Evolutionary conservation across 1,284 basidiomycete species (phyloP), one percentile per base, ranked within the genome.

Genomic region (Ganoderma leucocontextum): DNA sequence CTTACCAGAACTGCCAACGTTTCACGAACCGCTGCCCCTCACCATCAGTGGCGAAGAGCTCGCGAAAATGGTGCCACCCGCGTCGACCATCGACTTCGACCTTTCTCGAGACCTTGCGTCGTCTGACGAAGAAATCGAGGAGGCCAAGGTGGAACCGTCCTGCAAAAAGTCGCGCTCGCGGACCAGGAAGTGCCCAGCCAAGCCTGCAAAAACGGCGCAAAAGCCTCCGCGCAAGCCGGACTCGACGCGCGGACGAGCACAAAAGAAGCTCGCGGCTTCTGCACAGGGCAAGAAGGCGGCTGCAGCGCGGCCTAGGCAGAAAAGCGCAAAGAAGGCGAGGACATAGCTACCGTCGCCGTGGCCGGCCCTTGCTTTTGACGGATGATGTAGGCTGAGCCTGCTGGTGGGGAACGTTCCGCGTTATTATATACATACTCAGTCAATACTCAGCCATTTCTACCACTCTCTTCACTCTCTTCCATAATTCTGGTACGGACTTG

Each of bases 1-100:
- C 25, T 8, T 49, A 49, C 47, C 47, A 22, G 12, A 49, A 25
- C 47, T 49, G 12, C 47, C 47, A 25, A 49, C 22, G 12, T 49
- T 49, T 25, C 22, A 22, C 22, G 10, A 12, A 25, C 47, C 22
- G n/a, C 58, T 38, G 13, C 58, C 36, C 0, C 35, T 35, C 1
- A 60, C 58, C 22, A 60, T 60, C 22, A 41, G 58, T 12, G 58
- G 58, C 9, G 38, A 60, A 25, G 38, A 60, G 22, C 25, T 60
- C 15, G 58, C 58, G 22, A 60, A 12, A 17, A 39, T 42, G 25
- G 36, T 13, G n/a, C 58, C 38, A 29, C 58, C 58, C 17, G 19
- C 12, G 55, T 4, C 53, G 7, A 35, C 33, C 15, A 17, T 35
- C 17, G 29, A 55, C 29, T 38, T 35, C 9, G 55, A 38, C 35